These are phyloP conservation scores for Chalciporus chontae DNA, from an alignment of 768 basidiomycete species.

Conservation along the genomic window DNA sequence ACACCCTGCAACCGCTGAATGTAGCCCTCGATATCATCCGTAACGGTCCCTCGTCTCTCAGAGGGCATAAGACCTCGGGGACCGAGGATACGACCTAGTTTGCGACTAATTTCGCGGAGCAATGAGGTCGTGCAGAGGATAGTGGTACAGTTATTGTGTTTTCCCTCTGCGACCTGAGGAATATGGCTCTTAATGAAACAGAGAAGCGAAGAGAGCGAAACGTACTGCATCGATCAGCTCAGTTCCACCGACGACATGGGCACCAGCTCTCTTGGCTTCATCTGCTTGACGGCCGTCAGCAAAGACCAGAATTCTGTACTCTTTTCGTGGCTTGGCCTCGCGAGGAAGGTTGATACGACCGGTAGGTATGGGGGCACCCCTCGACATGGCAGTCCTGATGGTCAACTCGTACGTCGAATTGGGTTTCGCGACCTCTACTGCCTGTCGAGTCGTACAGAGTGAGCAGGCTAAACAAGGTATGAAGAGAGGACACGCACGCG, in stretches of 20 bases:
- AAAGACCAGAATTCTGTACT: conserved; percentile 87
- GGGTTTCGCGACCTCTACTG: conserved; percentile 78
- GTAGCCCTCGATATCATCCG: conserved; percentile 81
- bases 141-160: conserved; percentile 66
- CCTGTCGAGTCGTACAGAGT: conserved; percentile 40
- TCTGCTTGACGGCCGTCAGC: conserved; percentile 82
- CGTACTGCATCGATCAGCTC: conserved; percentile 86
- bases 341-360: conserved; percentile 85
- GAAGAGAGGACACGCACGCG: conserved; percentile 45
- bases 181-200: neutral
- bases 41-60: conserved; percentile 90
- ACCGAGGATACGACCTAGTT: conserved; percentile 75
- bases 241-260: conserved; percentile 84
- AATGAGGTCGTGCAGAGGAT: conserved; percentile 82
- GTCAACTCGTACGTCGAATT: conserved; percentile 76
- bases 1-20: conserved; percentile 76
- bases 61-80: conserved; percentile 96
- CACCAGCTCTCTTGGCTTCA: conserved; percentile 83
- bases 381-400: conserved; percentile 74
- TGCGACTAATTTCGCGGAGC: conserved; percentile 73
- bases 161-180: conserved; percentile 67
- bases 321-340: conserved; percentile 67
- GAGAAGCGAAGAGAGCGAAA: conserved; percentile 11
- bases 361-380: conserved; percentile 80
- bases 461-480: neutral